Percentiles rank a stretch among this genome's conserved stretches.
These are phyloP conservation scores for Suillus alpinus DNA, from an alignment of 768 basidiomycete genomes.

Conservation along the genomic window DNA sequence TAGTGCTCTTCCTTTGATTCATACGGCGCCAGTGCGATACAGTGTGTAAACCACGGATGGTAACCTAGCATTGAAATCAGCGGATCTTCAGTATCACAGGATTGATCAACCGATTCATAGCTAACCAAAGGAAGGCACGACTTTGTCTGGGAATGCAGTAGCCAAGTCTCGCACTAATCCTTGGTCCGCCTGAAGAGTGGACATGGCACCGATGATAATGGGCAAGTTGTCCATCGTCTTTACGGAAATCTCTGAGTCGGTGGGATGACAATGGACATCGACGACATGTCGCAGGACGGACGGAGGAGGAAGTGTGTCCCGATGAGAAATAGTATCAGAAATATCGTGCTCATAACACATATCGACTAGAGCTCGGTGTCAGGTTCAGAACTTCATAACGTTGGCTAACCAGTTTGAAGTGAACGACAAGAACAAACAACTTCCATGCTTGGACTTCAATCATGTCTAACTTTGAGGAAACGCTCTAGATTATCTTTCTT, in stretches of 20 bases:
- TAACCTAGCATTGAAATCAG: conserved; percentile 52
- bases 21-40: conserved; percentile 50
- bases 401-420: too few species aligned
- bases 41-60: conserved; percentile 93
- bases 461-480: conserved; percentile 1
- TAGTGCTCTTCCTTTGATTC: conserved; percentile 75
- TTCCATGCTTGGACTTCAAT: conserved; percentile 9
- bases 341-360: conserved; percentile 1
- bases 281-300: conserved; percentile 64
- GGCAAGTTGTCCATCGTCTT: conserved; percentile 52
- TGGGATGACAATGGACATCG: conserved; percentile 93
- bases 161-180: conserved; percentile 66
- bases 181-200: conserved; percentile 67
- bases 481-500: background rate
- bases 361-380: background rate
- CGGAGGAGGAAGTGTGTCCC: conserved; percentile 21
- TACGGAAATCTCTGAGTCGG: conserved; percentile 57
- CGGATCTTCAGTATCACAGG: conserved; percentile 11
- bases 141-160: conserved; percentile 53
- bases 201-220: conserved; percentile 84
- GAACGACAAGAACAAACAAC: conserved; percentile 4
- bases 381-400: too few species aligned
- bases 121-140: conserved; percentile 89
- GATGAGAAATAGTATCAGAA: conserved; percentile 4
- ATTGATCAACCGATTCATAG: conserved; percentile 11